Base-by-base conservation (phyloP, 1,284 basidiomycete genomes). In the Cryptococcus depauperatus region DNA sequence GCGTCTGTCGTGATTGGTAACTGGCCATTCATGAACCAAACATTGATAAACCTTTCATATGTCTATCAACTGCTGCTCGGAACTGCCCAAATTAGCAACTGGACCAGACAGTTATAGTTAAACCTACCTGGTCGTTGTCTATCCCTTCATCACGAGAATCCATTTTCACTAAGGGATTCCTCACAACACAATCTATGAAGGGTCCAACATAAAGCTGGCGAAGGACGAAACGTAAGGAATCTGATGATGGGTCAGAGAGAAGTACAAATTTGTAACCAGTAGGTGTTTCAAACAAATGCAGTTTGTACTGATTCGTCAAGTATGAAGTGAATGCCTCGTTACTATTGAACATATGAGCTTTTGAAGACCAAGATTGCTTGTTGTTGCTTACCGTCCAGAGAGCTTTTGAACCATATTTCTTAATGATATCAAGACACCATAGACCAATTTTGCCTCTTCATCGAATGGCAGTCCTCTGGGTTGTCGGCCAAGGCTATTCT, bases 391-490 rank as follows among this genome's bases (percentile, higher is more conserved):
- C 88, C 81, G 79, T 58, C 84, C 83, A 16, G 88, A 85, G 11
- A 99, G 70, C 71, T 95, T 97, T 74, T 84, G 92, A 62, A 92
- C 77, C 88, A 98, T 92, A 68, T 91, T 93, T 44, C 90, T 74
- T 54, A 98, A 68, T 6, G 89, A 93, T 44, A 96, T 76, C 16
- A 98, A 78, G 35, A 98, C 86, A 49, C 95, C 95, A 64, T 97
- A 98, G 0, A 98, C 91, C 44, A 98, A 78, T 69, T 99, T 99
- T 2, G 86, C 84, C 70, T 99, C 92, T 70, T 99, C 93, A 63
- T 98, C 92, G 56, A 99, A 96, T 4, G 92, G 77, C 21, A 96
- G 73, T 10, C 77, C 64, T 43, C 54, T 54, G 10, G 41, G 43
- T 34, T 27, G 35, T 9, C 33, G 35, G 26, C 41, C 43, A 27